Base-by-base conservation (phyloP, 495 filamentous ascomycete species). In the Podospora appendiculata region DNA sequence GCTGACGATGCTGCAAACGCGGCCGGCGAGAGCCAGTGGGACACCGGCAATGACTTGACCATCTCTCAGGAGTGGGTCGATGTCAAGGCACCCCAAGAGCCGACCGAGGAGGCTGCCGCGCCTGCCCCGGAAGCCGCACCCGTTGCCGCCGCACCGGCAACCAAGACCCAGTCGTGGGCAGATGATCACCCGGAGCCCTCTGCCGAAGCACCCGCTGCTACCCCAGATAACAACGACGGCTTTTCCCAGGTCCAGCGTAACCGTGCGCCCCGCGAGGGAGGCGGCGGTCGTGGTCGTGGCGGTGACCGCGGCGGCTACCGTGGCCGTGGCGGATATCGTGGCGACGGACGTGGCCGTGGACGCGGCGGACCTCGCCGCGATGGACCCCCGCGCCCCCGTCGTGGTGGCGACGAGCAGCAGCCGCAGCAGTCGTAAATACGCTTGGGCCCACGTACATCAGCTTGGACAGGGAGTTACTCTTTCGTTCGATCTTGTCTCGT, bases 51-150 rank as follows among this genome's bases (percentile, higher is more conserved):
- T 57, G 63, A 75, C 67, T 38, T 79, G 74, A 54, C 74, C 70
- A 58, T 81, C 67, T 67, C 77, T 45, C 86, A 93, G 57, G 81
- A 81, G 54, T 94, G 84, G 85, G 83, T 90, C 46, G 80, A 89
- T 44, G 66, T 70, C 6, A 64, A 70, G 65, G 79, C 90, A 41
- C 81, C 87, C 40, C 86, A 87, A 52, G 68, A 76, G 61, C 81
- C 87, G 38, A 72, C 80, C 36, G 89, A 94, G 67, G 85, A 86
- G 11, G 90, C 83, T 19, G 81, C 79, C 17, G 70, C 78, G 25
- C 64, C 69, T 41, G 63, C 67, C 47, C 13, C 53, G n/a, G 49
- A 33, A 13, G 38, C 44, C 9, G 34, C 50, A 7, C 8, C 57
- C 13, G 48, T 25, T 39, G 38, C 33, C 16, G 81, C 79, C 16